Evolutionary conservation across 305 asterid genomes (phyloP).

Genomic region (Nicotiana rustica): DNA sequence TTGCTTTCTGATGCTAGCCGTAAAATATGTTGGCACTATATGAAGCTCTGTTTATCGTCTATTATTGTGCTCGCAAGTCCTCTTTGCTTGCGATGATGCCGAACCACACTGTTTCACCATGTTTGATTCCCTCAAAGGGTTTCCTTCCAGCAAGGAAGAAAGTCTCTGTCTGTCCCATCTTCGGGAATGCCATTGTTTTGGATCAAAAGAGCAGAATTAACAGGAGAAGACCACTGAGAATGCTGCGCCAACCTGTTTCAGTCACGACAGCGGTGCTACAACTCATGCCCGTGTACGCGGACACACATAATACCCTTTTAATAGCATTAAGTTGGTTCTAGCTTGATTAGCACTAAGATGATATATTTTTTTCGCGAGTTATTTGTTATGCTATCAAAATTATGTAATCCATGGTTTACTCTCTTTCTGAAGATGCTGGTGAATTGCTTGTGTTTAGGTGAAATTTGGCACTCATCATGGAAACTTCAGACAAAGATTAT

Average conservation of each 20-base stretch:
- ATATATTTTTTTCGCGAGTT: neutral
- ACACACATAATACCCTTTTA: neutral
- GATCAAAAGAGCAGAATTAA: slow-evolving; percentile 2
- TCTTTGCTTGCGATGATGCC: neutral
- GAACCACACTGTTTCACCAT: neutral
- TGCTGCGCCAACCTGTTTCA: neutral
- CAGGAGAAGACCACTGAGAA: neutral
- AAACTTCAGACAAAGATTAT: slow-evolving; percentile 53
- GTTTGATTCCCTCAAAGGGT: neutral
- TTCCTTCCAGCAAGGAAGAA: neutral
- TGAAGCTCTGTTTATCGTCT: neutral
- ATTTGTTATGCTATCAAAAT: slow-evolving; percentile 14
- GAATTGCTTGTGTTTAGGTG: slow-evolving; percentile 5
- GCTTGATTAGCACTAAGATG: slow-evolving; percentile 19
- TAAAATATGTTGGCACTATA: neutral
- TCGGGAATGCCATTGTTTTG: neutral
- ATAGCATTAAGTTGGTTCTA: neutral
- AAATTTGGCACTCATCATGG: slow-evolving; percentile 45
- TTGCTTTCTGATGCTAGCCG: neutral
- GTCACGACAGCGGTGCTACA: neutral
- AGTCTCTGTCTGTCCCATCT: neutral
- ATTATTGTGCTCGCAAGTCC: neutral
- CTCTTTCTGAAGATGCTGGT: neutral
- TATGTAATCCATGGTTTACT: neutral
- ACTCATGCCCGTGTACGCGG: neutral